Evolutionary conservation across 2,329 filamentous ascomycete species (phyloP), one percentile per base, ranked within the genome.

Genomic region (Aaosphaeria arxii): DNA sequence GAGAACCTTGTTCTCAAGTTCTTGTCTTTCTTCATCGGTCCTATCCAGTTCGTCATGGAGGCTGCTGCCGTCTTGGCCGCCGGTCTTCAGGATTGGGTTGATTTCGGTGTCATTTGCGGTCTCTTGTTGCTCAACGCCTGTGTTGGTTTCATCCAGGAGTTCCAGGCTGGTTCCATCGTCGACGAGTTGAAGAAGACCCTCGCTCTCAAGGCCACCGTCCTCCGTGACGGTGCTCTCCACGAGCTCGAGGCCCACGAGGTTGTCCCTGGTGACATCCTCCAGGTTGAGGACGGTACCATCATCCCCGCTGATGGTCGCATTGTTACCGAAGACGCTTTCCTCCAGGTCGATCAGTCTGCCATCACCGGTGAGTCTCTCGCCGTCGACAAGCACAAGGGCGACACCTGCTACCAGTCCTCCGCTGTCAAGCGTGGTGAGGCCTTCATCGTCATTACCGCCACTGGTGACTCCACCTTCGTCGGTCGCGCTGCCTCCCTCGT

Each of bases 41-140:
- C 91, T 28, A 92, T 95, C 58, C 90, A 95, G 71, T 92, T 92
- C 73, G 90, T 95, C 69, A 95, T 95, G 90, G 88, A 92, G 84
- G 58, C 83, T 72, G 88, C 89, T 53, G 87, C 87, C 59, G 78
- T 91, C 64, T 81, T 95, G 50, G 89, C 90, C 67, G 88, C 87
- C 53, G 88, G 88, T 83, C 83, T 95, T 39, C 74, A 88, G 72
- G 88, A 94, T 64, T 95, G 90, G 90, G 87, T 95, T 56, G 90
- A 95, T 77, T 92, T 95, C 65, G 90, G 89, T 79, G 89, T 95
- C 66, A 95, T 95, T 59, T 90, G 87, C 71, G 89, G 77, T 65
- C 79, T 95, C 44, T 81, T 95, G 7, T 70, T 95, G 57, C 86
- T 95, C 56, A 95, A 95, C 76, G 90, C 90, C 39, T 76, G 74